A percentile compares a stretch with the other conserved stretches of the same genome.
phyloP scores from a whole-genome alignment of 805 yeast genomes.

The Yamadazyma nakazawae region DNA sequence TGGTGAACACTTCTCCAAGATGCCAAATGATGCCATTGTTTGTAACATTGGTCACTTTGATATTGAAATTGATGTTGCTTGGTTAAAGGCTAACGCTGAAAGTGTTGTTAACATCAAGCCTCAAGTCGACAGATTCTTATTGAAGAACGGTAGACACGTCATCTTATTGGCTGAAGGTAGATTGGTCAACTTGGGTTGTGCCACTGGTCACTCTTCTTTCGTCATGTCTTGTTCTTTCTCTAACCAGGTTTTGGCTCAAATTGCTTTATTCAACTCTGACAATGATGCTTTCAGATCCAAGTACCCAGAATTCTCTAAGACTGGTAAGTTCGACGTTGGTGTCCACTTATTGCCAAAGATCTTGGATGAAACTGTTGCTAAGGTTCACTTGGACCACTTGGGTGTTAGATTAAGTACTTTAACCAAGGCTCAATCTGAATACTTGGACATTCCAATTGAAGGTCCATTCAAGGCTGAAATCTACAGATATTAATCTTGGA shows the following conservation, averaged over 20 bases:
- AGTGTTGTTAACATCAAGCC: constrained; percentile 97
- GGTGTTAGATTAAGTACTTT: constrained; percentile 83
- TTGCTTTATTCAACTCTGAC: constrained; percentile 89
- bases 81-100: constrained; percentile 92
- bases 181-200: constrained; percentile 98
- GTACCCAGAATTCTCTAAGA: constrained; percentile 86
- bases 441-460: constrained; percentile 84
- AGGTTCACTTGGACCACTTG: constrained; percentile 91
- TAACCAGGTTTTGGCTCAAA: constrained; percentile 98
- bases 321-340: constrained; percentile 87
- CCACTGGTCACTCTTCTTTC: constrained; percentile 98
- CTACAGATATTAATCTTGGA: constrained; percentile 77
- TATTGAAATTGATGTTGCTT: constrained; percentile 98
- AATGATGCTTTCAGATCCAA: constrained; percentile 75
- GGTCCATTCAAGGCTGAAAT: constrained; percentile 99
- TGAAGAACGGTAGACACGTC: constrained; percentile 86
- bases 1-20: constrained; percentile 76
- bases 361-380: constrained; percentile 98
- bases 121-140: constrained; percentile 95
- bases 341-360: constrained; percentile 97
- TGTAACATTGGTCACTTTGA: constrained; percentile 99
- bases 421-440: constrained; percentile 81
- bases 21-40: constrained; percentile 99
- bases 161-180: constrained; percentile 98
- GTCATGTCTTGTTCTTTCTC: constrained; percentile 99